Evolutionary conservation across 768 basidiomycete species (phyloP).

Genomic region (Tylopilus sp.): DNA sequence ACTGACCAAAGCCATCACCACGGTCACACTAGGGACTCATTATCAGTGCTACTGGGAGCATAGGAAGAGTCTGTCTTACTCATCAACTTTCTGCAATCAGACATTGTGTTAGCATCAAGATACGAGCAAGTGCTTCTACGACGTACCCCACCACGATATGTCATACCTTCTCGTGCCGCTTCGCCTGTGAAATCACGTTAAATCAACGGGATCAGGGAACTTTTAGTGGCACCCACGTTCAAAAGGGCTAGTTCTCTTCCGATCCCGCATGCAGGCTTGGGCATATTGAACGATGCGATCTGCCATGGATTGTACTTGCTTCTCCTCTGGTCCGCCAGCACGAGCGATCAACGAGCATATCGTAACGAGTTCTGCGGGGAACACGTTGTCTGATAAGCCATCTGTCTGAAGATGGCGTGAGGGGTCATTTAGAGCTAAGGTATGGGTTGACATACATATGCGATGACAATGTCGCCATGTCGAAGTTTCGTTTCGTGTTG

Average conservation of each 20-base stretch:
- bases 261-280: conserved; percentile 64
- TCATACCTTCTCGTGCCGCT: conserved; percentile 61
- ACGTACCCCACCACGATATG: conserved; percentile 73
- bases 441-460: conserved; percentile 38
- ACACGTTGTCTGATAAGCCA: conserved; percentile 56
- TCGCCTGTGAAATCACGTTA: conserved; percentile 40
- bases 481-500: conserved; percentile 44
- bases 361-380: conserved; percentile 62
- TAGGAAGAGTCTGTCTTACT: conserved; percentile 50
- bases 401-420: conserved; percentile 42
- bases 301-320: conserved; percentile 67
- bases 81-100: conserved; percentile 65
- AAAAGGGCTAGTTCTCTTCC: conserved; percentile 66
- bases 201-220: conserved; percentile 1
- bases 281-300: conserved; percentile 71
- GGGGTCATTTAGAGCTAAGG: background rate
- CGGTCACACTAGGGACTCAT: conserved; percentile 53
- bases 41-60: conserved; percentile 9
- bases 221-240: conserved; percentile 49
- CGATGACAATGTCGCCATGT: conserved; percentile 51
- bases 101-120: conserved; percentile 5
- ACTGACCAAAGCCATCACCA: conserved; percentile 63
- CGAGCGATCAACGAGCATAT: conserved; percentile 68
- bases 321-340: conserved; percentile 51
- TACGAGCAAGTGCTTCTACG: conserved; percentile 1